These are phyloP conservation scores for Globisporangium acanthophoron DNA, from an alignment of 352 stramenopile species.

Conservation along the genomic window DNA sequence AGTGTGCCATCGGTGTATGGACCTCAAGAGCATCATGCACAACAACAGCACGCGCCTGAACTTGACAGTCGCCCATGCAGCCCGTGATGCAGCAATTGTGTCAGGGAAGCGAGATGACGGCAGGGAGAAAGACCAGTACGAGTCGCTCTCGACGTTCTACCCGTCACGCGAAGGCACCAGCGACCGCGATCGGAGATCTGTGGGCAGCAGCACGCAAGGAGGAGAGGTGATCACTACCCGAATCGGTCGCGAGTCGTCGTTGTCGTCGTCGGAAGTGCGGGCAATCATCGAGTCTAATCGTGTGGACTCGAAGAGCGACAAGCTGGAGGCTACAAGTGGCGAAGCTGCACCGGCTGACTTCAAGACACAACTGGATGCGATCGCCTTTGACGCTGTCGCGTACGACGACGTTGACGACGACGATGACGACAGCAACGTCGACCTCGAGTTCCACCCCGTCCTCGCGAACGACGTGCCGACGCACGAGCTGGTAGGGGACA, in stretches of 20 bases:
- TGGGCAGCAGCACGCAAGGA: neutral
- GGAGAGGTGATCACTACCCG: neutral
- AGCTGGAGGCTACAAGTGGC: neutral
- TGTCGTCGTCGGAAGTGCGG: slow-evolving; percentile 24
- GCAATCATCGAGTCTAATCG: slow-evolving; percentile 10
- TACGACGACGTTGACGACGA: slow-evolving; percentile 14
- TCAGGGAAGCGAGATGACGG: too few relatives aligned
- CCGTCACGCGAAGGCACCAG: neutral
- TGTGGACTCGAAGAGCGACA: neutral
- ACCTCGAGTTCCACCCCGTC: slow-evolving; percentile 43
- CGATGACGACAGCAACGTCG: slow-evolving; percentile 15
- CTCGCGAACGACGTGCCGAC: slow-evolving; percentile 12
- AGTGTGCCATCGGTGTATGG: slow-evolving; percentile 52
- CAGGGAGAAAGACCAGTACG: too few relatives aligned
- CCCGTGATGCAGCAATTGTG: too few relatives aligned
- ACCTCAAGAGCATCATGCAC: slow-evolving; percentile 36
- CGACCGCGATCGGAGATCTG: neutral
- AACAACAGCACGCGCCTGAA: slow-evolving; percentile 22
- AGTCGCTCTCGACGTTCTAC: neutral
- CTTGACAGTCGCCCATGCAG: neutral
- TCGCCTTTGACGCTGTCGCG: neutral
- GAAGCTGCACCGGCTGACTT: too few relatives aligned
- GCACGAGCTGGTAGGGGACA: slow-evolving; percentile 5
- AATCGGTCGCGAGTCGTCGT: slow-evolving; percentile 11
- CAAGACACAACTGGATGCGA: too few relatives aligned